Evolutionary conservation across 164 flowering plant species (phyloP).

Genomic region (Paratinospora sagittata): DNA sequence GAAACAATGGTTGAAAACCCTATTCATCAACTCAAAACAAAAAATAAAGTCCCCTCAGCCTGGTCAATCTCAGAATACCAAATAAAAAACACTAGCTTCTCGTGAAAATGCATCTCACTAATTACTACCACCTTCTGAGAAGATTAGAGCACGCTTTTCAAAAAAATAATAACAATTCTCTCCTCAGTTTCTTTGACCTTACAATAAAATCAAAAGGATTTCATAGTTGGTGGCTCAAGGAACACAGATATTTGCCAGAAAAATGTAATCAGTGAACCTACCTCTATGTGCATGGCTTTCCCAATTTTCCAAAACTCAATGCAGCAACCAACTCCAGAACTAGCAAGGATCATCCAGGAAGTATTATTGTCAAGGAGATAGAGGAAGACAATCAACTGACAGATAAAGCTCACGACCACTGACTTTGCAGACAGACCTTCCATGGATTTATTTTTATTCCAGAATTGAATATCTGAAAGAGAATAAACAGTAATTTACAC

Average conservation of each 20-base stretch:
- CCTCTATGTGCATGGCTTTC: constrained; percentile 99
- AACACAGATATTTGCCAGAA: neutral
- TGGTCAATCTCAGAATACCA: neutral
- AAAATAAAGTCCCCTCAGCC: neutral
- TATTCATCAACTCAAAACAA: no score
- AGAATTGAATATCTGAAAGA: constrained; percentile 84
- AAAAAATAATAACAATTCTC: neutral
- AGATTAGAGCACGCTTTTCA: no score
- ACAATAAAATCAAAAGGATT: neutral
- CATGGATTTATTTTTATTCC: constrained; percentile 99
- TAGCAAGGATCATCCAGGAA: constrained; percentile 98
- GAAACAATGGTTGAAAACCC: no score
- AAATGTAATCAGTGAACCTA: constrained; percentile 17
- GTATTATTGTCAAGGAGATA: constrained; percentile 95
- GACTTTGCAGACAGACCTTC: constrained; percentile 97
- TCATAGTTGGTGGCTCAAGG: neutral
- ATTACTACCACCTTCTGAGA: neutral
- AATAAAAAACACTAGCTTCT: neutral
- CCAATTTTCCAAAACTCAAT: constrained; percentile 99
- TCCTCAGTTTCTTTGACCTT: constrained; percentile 3
- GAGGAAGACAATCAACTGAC: constrained; percentile 88
- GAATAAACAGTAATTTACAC: neutral
- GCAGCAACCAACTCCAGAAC: constrained; percentile 95
- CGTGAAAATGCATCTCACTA: neutral
- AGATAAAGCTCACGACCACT: constrained; percentile 81